phyloP scores from a whole-genome alignment of 257 asterid genomes.

The Lycium barbarum region DNA sequence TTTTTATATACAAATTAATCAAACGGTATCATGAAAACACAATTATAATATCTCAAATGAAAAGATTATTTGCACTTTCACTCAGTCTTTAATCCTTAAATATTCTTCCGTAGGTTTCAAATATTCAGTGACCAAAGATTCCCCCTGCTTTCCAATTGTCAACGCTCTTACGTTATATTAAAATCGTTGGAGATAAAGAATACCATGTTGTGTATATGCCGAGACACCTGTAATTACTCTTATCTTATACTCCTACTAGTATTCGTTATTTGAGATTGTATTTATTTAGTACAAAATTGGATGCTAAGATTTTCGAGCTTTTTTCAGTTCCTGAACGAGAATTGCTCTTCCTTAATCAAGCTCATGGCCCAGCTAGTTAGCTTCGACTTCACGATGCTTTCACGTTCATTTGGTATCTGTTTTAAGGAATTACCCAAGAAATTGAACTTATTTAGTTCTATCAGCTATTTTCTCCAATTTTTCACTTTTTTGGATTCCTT shows the following conservation, averaged over 20 bases:
- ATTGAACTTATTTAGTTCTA: neutral
- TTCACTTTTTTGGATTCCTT: too few species aligned
- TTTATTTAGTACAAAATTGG: neutral
- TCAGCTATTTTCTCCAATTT: too few species aligned
- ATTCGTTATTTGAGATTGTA: neutral
- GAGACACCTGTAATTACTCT: neutral
- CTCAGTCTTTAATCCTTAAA: neutral
- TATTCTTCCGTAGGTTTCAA: neutral
- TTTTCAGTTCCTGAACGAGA: conserved; percentile 36
- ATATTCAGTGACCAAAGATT: neutral
- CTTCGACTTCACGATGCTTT: conserved; percentile 39
- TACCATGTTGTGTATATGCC: neutral
- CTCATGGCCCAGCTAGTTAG: conserved; percentile 18
- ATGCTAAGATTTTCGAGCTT: conserved; percentile 27
- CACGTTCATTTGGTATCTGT: conserved; percentile 24
- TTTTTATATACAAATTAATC: neutral
- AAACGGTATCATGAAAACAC: neutral
- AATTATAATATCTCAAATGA: neutral
- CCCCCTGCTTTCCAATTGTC: conserved; percentile 22
- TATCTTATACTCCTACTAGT: neutral
- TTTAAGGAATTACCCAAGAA: neutral
- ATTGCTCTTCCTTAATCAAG: conserved; percentile 10
- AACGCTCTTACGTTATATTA: conserved; percentile 29
- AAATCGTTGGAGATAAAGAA: neutral
- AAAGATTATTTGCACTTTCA: neutral